phyloP scores from a whole-genome alignment of 129 eudicot species.

The Centrapalus pauciflorus region DNA sequence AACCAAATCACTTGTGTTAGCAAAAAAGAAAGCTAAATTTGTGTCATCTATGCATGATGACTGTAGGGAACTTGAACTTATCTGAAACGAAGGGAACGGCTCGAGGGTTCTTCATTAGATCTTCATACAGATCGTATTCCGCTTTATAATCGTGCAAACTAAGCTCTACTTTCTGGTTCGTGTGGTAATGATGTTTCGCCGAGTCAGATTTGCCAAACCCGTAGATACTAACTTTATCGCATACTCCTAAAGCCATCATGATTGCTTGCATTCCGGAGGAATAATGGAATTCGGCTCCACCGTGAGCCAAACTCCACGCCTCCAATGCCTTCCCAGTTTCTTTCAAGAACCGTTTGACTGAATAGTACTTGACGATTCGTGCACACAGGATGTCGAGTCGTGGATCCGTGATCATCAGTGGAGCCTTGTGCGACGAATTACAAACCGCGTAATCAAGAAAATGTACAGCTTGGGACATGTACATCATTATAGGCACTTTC shows the following conservation, averaged over 20 bases:
- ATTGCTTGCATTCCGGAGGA: slow-evolving; percentile 98
- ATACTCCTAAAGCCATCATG: slow-evolving; percentile 71
- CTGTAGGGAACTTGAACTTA: slow-evolving; percentile 70
- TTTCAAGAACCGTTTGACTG: slow-evolving; percentile 48
- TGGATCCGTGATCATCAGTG: slow-evolving; percentile 66
- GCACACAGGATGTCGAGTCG: slow-evolving; percentile 64
- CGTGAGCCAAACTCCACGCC: slow-evolving; percentile 58
- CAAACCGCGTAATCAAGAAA: slow-evolving; percentile 76
- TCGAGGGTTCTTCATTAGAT: slow-evolving; percentile 52
- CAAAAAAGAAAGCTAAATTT: slow-evolving; percentile 3
- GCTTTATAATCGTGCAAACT: slow-evolving; percentile 78
- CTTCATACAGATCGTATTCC: slow-evolving; percentile 75
- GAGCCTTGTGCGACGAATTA: slow-evolving; percentile 52
- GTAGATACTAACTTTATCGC: slow-evolving; percentile 64
- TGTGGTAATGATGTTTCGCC: slow-evolving; percentile 85
- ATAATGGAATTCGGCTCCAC: slow-evolving; percentile 70
- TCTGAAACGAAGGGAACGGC: slow-evolving; percentile 71
- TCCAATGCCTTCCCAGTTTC: slow-evolving; percentile 40
- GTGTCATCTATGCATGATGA: slow-evolving; percentile 57
- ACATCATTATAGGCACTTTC: slow-evolving; percentile 67
- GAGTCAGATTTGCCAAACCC: slow-evolving; percentile 79
- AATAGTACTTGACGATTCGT: slow-evolving; percentile 79
- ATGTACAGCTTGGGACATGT: slow-evolving; percentile 82
- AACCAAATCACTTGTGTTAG: slow-evolving; percentile 5
- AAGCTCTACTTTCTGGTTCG: slow-evolving; percentile 81